phyloP scores from a whole-genome alignment of 106 monocot genomes.

The Allium fistulosum region DNA sequence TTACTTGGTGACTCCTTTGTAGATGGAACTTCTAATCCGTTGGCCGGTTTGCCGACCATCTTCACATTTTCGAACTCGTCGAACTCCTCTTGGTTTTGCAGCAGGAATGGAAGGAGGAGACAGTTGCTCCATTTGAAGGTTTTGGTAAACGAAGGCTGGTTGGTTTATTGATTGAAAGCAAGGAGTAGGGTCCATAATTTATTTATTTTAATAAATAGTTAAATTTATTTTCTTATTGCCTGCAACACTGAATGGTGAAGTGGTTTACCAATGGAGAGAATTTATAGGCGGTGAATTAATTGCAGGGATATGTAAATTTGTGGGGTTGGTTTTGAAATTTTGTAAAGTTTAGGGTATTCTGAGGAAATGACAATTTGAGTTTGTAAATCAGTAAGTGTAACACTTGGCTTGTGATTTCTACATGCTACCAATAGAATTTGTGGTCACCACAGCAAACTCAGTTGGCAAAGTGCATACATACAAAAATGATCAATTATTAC shows the following conservation, averaged over 20 bases:
- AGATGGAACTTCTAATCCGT: constrained; percentile 38
- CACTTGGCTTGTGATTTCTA: not conserved
- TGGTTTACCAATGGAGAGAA: constrained; percentile 1
- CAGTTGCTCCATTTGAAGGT: not conserved
- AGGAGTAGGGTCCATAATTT: not conserved
- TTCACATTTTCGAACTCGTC: not conserved
- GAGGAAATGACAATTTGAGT: not conserved
- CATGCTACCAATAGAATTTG: not conserved
- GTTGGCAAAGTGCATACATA: not conserved
- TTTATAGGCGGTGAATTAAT: not conserved
- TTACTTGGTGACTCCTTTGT: constrained; percentile 61
- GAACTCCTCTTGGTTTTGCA: constrained; percentile 2
- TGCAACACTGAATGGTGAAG: not conserved
- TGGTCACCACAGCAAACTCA: not conserved
- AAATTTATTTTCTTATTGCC: not conserved
- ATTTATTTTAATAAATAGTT: not conserved
- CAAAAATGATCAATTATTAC: no score
- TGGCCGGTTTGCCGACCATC: constrained; percentile 5
- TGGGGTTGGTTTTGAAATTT: not conserved
- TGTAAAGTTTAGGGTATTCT: not conserved
- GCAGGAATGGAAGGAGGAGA: not conserved
- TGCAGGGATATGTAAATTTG: not conserved
- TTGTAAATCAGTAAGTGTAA: not conserved
- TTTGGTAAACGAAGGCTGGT: not conserved
- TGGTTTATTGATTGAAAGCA: not conserved